Base-by-base conservation (phyloP, 768 basidiomycete species). In the Mrakia gelida region DNA sequence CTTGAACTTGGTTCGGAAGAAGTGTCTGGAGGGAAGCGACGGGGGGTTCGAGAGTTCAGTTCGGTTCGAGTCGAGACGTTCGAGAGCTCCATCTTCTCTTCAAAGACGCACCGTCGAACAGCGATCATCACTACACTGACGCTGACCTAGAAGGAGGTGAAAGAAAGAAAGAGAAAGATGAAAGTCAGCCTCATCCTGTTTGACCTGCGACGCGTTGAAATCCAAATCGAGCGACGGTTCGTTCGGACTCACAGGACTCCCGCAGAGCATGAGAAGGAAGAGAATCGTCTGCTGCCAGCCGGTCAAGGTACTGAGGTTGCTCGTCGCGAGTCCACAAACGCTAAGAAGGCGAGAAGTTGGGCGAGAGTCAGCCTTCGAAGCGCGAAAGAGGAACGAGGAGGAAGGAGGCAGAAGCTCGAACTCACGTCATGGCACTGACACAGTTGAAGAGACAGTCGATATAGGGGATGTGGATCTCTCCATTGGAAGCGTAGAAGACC, bases 101-200 rank as follows among this genome's bases (percentile, higher is more conserved):
- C 11, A 45, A 6, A 15, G 10, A 26, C 67, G 6, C 23, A 70
- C 54, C 89, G 90, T 77, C 94, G 88, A 78, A 91, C 88, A 77
- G 90, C 88, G 38, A 96, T 92, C 84, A 92, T 92, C 77, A 93
- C 86, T 91, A 93, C 92, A 0, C 92, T 93, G 10, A 94, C 88
- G 21, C 90, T 81, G 56, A 93, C 89, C 90, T 93, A 73, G 68
- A 79, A 45, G 18, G 9, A 41, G 61, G 76, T 8, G 38, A 38
- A 52, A 45, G 15, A 49, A n/a, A 32, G 41, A 45, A 16, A 13
- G 38, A 49, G 61, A 67, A 45, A 77, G 49, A 52, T 21, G 7
- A 23, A 23, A 21, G 41, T 75, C 63, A 67, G 75, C 52, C 65
- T 67, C 63, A 26, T 70, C 34, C n/a, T 21, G 61, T 23, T 59